phyloP scores from a whole-genome alignment of 495 filamentous ascomycete species.

The Neurospora pannonica region DNA sequence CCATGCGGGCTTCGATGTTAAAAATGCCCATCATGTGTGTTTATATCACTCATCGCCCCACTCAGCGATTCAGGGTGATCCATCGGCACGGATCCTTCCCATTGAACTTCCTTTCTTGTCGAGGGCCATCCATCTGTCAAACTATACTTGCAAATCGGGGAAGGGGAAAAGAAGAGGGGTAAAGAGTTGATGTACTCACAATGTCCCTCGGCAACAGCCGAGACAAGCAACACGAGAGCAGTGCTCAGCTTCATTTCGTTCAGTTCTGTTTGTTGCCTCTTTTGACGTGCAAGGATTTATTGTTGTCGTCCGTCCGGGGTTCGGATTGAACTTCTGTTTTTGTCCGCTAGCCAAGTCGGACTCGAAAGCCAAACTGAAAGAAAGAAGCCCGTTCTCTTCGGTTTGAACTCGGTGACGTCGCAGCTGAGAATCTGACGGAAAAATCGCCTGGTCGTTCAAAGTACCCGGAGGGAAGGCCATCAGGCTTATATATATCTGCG shows the following conservation, averaged over 20 bases:
- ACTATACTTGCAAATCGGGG: neutral
- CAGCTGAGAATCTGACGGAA: neutral
- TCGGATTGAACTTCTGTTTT: neutral
- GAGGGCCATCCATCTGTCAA: neutral
- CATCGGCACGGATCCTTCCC: neutral
- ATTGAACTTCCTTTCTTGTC: neutral
- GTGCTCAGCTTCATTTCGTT: conserved; percentile 28
- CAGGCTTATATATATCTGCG: neutral
- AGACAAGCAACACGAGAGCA: conserved; percentile 22
- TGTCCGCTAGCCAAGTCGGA: neutral
- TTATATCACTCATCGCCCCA: neutral
- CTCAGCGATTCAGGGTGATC: neutral
- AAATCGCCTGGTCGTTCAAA: neutral
- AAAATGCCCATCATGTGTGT: rapidly evolving
- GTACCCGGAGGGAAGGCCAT: neutral
- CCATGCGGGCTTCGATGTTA: neutral
- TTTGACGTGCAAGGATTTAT: neutral
- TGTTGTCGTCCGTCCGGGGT: neutral
- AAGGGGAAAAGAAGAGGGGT: neutral
- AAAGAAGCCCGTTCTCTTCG: neutral
- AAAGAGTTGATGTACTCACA: conserved; percentile 19
- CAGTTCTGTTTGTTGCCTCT: neutral
- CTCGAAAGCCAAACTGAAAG: neutral
- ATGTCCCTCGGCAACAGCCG: conserved; percentile 30
- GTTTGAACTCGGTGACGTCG: neutral